These are phyloP conservation scores for Helicostylum pulchrum DNA, from an alignment of 192 early-diverging fungal species.

Conservation along the genomic window DNA sequence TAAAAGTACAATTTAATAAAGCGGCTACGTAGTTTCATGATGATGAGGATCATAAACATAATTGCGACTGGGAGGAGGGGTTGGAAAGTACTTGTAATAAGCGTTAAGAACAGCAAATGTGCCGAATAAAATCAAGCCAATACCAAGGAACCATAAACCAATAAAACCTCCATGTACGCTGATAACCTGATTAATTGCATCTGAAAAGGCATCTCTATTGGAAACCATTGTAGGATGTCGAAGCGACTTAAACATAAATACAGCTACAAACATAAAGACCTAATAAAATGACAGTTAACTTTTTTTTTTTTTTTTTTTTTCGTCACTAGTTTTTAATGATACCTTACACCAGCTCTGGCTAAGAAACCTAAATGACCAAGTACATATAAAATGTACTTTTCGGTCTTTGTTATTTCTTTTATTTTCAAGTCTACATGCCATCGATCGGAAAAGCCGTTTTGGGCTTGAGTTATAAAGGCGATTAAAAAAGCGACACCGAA, in stretches of 20 bases:
- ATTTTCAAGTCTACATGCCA: slow-evolving; percentile 36
- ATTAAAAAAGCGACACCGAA: slow-evolving; percentile 43
- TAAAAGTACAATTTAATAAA: background rate
- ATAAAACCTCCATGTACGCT: slow-evolving; percentile 19
- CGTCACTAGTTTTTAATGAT: background rate
- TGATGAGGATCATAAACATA: background rate
- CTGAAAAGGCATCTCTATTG: slow-evolving; percentile 23
- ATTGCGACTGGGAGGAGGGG: slow-evolving; percentile 23
- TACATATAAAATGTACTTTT: slow-evolving; percentile 23
- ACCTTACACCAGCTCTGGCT: slow-evolving; percentile 38
- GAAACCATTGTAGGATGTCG: background rate
- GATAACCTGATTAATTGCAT: slow-evolving; percentile 31
- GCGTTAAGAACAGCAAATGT: slow-evolving; percentile 32
- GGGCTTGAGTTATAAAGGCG: slow-evolving; percentile 40
- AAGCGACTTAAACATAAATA: slow-evolving; percentile 36
- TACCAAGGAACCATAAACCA: slow-evolving; percentile 28
- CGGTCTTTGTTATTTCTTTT: slow-evolving; percentile 11
- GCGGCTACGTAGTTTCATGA: background rate
- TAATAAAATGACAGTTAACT: background rate
- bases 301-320: background rate
- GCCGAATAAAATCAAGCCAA: slow-evolving; percentile 31
- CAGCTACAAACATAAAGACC: slow-evolving; percentile 46
- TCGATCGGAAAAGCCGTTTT: slow-evolving; percentile 31
- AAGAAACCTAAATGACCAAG: slow-evolving; percentile 45
- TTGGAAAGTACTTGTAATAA: slow-evolving; percentile 38